Conservation (phyloP, 192 early-diverging fungal species). For the Backusella tarrabulga region DNA sequence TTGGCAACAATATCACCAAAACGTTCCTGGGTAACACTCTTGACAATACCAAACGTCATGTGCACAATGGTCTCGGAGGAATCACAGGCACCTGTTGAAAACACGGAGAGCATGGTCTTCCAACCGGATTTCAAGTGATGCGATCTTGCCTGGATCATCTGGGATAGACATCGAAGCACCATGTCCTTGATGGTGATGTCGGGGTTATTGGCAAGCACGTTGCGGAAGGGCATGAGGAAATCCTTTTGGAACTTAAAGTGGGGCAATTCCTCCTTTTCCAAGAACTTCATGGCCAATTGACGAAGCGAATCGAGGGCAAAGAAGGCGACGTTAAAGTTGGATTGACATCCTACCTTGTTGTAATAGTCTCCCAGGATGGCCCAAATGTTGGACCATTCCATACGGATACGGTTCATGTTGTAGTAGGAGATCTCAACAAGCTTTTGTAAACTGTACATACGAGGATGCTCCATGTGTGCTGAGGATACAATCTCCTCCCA, state of each 20-base stretch:
- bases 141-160: constrained; percentile 72
- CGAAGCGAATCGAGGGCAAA: constrained; percentile 92
- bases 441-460: constrained; percentile 92
- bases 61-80: constrained; percentile 66
- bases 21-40: constrained; percentile 55
- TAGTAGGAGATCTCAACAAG: constrained; percentile 96
- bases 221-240: constrained; percentile 87
- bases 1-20: constrained; percentile 67
- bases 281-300: constrained; percentile 90
- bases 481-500: constrained; percentile 86
- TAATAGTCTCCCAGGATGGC: constrained; percentile 79
- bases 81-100: constrained; percentile 66
- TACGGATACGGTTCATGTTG: constrained; percentile 94
- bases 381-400: constrained; percentile 96
- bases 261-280: constrained; percentile 92
- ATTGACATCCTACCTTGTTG: constrained; percentile 82
- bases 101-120: constrained; percentile 65
- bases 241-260: constrained; percentile 95
- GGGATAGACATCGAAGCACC: constrained; percentile 74
- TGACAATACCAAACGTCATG: constrained; percentile 73
- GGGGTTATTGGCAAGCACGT: constrained; percentile 75
- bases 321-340: constrained; percentile 78
- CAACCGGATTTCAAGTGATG: constrained; percentile 82
- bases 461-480: constrained; percentile 54
- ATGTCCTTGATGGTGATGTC: constrained; percentile 75